Base-by-base conservation (phyloP, 2,329 filamentous ascomycete genomes). In the Cercospora brassicicola region DNA sequence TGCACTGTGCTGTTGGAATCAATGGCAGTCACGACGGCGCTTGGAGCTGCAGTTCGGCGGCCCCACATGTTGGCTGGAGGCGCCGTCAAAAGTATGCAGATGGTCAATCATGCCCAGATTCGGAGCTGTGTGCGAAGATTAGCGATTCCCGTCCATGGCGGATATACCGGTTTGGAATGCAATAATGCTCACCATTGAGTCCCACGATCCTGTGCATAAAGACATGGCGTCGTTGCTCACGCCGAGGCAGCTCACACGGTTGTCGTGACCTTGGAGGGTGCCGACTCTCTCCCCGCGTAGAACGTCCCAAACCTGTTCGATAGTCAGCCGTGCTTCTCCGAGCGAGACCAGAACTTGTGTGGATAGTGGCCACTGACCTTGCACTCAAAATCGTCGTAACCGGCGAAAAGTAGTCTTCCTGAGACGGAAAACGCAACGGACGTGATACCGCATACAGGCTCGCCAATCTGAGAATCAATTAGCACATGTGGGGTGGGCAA, bases 171-270 rank as follows among this genome's bases (percentile, higher is more conserved):
- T 20, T 51, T 51, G 45, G 10, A 23, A 51, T 51, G 45, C 45
- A 20, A 31, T 36, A 39, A 13, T 65, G 87, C 93, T 84, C 88
- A 98, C 95, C 86, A 97, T 87, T 77, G 95, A 97, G 84, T 99
- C 95, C 95, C 95, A 99, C 75, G 95, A 99, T 81, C 95, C 95
- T 78, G 95, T 99, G 88, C 95, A 98, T 84, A 99, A 86, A 85
- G 94, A 98, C 84, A 98, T 97, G 71, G 94, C 95, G 79, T 99
- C 95, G 81, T 98, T 98, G 86, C 94, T 98, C 76, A 99, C 95
- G 74, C 95, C 95, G 79, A 99, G 85, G 83, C 95, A 99, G 88
- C 94, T 98, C 80, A 99, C 95, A 74, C 95, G 91, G 85, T 99
- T 99, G 83, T 98, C 94, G 82, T 99, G 95, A 76, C 95, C 95